Evolutionary conservation across 2,329 filamentous ascomycete species (phyloP).

Genomic region (Grosmannia penicillata): DNA sequence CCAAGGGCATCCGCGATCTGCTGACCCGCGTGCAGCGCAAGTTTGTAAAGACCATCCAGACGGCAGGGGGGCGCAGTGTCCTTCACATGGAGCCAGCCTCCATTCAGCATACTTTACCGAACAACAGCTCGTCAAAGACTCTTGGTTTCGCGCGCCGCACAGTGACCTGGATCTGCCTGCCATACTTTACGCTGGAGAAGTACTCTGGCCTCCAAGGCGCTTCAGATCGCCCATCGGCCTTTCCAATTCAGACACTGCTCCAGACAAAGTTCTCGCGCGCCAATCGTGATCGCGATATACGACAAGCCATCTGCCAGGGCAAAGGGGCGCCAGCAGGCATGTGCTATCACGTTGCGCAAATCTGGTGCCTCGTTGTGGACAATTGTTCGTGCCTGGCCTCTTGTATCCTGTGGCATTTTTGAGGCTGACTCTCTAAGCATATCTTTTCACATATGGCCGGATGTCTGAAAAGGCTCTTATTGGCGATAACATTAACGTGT

Average conservation of each 20-base stretch:
- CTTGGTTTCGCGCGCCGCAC: constrained; percentile 8
- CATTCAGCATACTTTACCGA: constrained; percentile 20
- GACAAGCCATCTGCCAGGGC: constrained; percentile 28
- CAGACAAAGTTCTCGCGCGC: constrained; percentile 27
- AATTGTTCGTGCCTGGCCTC: constrained; percentile 20
- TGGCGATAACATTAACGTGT: constrained; percentile 17
- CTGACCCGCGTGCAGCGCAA: constrained; percentile 22
- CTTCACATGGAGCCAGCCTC: constrained; percentile 25
- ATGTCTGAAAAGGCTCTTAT: constrained; percentile 20
- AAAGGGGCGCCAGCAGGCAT: constrained; percentile 18
- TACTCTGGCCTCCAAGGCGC: constrained; percentile 23
- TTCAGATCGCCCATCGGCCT: constrained; percentile 16
- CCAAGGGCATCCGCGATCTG: constrained; percentile 11
- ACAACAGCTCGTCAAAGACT: constrained; percentile 10
- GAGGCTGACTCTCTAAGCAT: constrained; percentile 1
- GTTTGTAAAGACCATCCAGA: constrained; percentile 21
- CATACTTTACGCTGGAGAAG: constrained; percentile 30
- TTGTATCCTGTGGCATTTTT: not conserved
- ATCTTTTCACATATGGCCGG: constrained; percentile 27
- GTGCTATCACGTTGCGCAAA: constrained; percentile 32
- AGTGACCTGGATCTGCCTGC: constrained; percentile 28
- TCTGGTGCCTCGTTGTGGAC: constrained; percentile 31
- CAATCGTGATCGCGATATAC: constrained; percentile 25
- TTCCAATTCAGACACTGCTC: constrained; percentile 27
- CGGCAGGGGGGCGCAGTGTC: constrained; percentile 22